Base-by-base conservation (phyloP, 1,139 yeast species). In the Eremothecium gossypii region DNA sequence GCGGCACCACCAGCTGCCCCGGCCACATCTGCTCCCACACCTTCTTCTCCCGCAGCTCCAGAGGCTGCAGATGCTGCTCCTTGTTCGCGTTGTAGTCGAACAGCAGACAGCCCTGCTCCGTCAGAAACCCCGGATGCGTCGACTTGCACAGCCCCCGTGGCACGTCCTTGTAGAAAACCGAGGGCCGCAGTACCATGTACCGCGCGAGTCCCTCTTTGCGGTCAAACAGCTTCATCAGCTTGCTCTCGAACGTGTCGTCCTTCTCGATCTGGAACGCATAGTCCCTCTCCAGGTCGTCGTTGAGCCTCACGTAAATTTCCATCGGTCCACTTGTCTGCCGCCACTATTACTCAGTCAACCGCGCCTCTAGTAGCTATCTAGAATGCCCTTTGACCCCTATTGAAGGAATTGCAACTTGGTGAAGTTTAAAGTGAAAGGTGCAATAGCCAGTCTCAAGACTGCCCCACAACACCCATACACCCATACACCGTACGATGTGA, bases 1-100 rank as follows among this genome's bases (percentile, higher is more conserved):
- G 64, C 7, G 98, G 98, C 12, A 86, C 61, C 48, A 89, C 67
- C 62, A 91, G 73, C 68, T 89, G 96, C 38, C 96, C 96, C 14
- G 95, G 96, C 85, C 94, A 81, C 43, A 77, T 72, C 41, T 74
- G 75, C 35, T 80, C 78, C 43, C 74, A 64, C 44, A 83, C 63
- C 38, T 67, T 66, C 49, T 71, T 77, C 40, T 67, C 61, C 42
- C 68, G 64, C 34, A 50, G 52, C 39, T 69, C 67, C 33, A 82
- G 70, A 4, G 55, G 53, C 44, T 66, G 68, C 38, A 71, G 58
- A 56, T 70, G 73, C 54, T 72, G 40, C 23, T 45, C 56, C 35
- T 70, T 63, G 48, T 68, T 71, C 17, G 91, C 80, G 23, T 77
- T 72, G 47, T 71, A 68, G 46, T 74, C 74, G 62, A 83, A 87